These are phyloP conservation scores for Phytophthora europaea DNA, from an alignment of 352 stramenopile genomes.

Conservation along the genomic window DNA sequence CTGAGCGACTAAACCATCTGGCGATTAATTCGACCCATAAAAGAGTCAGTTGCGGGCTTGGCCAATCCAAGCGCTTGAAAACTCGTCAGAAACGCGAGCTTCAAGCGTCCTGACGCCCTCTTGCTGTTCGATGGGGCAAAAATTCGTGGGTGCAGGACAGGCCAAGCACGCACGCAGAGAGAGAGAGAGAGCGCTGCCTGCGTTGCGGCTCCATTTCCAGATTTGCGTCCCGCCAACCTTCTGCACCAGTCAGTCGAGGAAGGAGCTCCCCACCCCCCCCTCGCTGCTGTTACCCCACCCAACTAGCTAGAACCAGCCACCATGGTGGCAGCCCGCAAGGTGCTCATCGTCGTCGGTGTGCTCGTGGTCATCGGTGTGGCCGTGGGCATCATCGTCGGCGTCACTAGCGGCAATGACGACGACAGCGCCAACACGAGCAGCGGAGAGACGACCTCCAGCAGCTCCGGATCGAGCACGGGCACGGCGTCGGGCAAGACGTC, in stretches of 20 bases:
- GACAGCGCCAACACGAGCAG: constrained; percentile 47
- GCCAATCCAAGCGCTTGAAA: not conserved
- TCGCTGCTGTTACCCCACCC: constrained; percentile 28
- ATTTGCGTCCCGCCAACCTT: constrained; percentile 26
- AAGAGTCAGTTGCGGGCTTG: not conserved
- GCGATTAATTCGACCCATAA: constrained; percentile 14
- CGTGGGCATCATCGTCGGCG: constrained; percentile 73
- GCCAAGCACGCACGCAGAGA: constrained; percentile 30
- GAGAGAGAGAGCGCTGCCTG: not conserved
- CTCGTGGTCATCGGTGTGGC: constrained; percentile 74
- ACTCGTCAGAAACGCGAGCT: constrained; percentile 3
- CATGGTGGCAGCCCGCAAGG: constrained; percentile 59
- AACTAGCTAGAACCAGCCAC: not conserved
- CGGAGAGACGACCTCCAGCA: constrained; percentile 22
- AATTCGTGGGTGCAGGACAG: constrained; percentile 29
- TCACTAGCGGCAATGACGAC: constrained; percentile 49
- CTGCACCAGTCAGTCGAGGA: constrained; percentile 28
- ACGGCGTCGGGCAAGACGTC: constrained; percentile 17
- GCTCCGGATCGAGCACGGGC: constrained; percentile 13
- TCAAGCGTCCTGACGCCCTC: constrained; percentile 25
- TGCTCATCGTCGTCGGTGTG: constrained; percentile 74
- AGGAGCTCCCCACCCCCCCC: not conserved
- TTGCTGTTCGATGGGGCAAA: constrained; percentile 31
- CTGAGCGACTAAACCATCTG: constrained; percentile 14
- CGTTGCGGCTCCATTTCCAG: constrained; percentile 24